Conservation (phyloP, 208 protist species). For the Trypanosoma mega region DNA sequence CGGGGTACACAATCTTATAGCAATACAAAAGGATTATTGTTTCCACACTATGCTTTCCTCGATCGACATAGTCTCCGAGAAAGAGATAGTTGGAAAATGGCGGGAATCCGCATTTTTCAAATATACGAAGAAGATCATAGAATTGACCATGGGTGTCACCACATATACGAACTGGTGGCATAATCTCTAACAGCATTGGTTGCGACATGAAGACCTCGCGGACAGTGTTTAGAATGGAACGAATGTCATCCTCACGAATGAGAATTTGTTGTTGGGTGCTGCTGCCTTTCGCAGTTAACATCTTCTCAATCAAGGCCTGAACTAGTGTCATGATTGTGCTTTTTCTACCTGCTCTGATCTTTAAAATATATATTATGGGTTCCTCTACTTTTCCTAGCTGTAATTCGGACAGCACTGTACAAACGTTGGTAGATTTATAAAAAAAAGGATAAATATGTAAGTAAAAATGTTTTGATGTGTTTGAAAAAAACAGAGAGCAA, state of each 20-base stretch:
- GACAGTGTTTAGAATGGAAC: constrained; percentile 50
- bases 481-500: no score
- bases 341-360: no score
- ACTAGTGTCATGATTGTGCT: no score
- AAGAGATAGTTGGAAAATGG: constrained; percentile 99
- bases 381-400: no score
- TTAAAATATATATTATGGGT: no score
- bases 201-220: constrained; percentile 90
- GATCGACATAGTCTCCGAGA: constrained; percentile 98
- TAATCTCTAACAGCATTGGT: constrained; percentile 88
- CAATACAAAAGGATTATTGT: constrained; percentile 82
- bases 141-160: constrained; percentile 99
- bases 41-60: constrained; percentile 95
- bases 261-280: constrained; percentile 68
- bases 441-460: no score
- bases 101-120: constrained; percentile 99
- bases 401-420: no score
- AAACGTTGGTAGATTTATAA: no score
- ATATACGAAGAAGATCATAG: constrained; percentile 98
- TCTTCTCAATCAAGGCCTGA: constrained; percentile 70
- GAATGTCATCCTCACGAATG: constrained; percentile 87
- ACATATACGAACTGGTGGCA: constrained; percentile 83
- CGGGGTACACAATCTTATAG: constrained; percentile 96
- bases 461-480: no score
- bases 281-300: constrained; percentile 64